Evolutionary conservation across 805 yeast species (phyloP).

Genomic region (Priceomyces castillae): DNA sequence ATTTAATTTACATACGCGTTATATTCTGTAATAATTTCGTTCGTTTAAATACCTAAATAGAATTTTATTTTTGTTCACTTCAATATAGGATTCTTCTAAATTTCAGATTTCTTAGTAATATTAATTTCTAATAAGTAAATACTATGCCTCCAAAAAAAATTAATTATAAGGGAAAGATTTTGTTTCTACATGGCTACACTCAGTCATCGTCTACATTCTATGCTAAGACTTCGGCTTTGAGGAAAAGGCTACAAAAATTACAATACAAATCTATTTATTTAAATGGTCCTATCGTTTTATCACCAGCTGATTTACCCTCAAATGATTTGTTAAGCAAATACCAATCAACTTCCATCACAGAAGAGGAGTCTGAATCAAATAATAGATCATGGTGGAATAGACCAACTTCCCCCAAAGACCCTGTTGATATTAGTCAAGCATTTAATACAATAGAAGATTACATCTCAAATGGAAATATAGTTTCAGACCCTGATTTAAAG

Average conservation of each 20-base stretch:
- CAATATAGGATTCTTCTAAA: too few species aligned
- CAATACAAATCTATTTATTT: constrained; percentile 73
- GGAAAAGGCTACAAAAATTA: constrained; percentile 67
- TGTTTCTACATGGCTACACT: constrained; percentile 90
- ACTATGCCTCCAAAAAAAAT: constrained; percentile 1
- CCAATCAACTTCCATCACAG: constrained; percentile 33
- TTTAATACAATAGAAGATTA: constrained; percentile 47
- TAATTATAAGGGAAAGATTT: constrained; percentile 46
- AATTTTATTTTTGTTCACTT: too few species aligned
- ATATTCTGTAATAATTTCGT: too few species aligned
- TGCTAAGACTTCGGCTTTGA: constrained; percentile 82
- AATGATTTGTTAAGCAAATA: constrained; percentile 53
- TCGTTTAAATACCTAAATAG: too few species aligned
- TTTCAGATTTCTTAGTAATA: too few species aligned
- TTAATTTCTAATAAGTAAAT: background rate
- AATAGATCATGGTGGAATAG: constrained; percentile 79
- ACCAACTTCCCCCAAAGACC: constrained; percentile 40
- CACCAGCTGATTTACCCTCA: constrained; percentile 73
- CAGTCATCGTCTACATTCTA: constrained; percentile 83
- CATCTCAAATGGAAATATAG: constrained; percentile 54
- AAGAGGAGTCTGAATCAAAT: constrained; percentile 28
- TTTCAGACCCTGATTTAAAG: constrained; percentile 25
- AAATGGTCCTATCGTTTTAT: constrained; percentile 71
- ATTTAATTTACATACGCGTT: constrained; percentile 5
- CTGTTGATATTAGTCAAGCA: constrained; percentile 48